Evolutionary conservation across 441 rosid genomes (phyloP).

Genomic region (Populus hybrid): DNA sequence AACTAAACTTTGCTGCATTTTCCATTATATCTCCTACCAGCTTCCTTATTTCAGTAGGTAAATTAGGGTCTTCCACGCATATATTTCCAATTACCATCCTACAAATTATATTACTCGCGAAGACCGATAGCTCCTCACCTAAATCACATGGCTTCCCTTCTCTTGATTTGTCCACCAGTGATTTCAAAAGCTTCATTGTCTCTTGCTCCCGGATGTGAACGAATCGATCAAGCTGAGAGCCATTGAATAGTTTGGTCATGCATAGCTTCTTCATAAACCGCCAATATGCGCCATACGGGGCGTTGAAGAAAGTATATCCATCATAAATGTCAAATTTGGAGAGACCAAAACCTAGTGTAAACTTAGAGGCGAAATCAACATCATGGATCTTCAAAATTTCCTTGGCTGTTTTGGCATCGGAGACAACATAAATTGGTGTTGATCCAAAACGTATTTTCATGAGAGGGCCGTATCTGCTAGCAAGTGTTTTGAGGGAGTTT

Average conservation of each 20-base stretch:
- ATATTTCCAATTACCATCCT: constrained; percentile 12
- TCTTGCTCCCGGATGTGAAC: constrained; percentile 43
- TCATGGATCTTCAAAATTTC: constrained; percentile 52
- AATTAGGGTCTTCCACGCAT: not conserved
- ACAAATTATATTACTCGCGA: constrained; percentile 8
- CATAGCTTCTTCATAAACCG: constrained; percentile 48
- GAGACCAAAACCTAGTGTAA: constrained; percentile 42
- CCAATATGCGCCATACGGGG: constrained; percentile 46
- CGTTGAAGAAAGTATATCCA: constrained; percentile 35
- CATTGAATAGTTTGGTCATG: constrained; percentile 38
- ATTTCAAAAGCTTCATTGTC: constrained; percentile 30
- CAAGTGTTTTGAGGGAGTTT: constrained; percentile 40
- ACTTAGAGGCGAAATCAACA: constrained; percentile 48
- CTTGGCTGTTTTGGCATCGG: constrained; percentile 41
- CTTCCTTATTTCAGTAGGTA: constrained; percentile 40
- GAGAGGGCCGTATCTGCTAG: constrained; percentile 48
- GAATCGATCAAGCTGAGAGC: constrained; percentile 42
- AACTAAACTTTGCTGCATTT: constrained; percentile 38
- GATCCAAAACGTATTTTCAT: constrained; percentile 46
- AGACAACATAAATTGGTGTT: constrained; percentile 35
- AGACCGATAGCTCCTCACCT: constrained; percentile 34
- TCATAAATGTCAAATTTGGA: constrained; percentile 43
- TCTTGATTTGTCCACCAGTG: constrained; percentile 27
- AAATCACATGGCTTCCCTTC: constrained; percentile 40
- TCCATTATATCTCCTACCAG: constrained; percentile 34